Evolutionary conservation across 106 monocot species (phyloP).

Genomic region (Dioscorea zingiberensis): DNA sequence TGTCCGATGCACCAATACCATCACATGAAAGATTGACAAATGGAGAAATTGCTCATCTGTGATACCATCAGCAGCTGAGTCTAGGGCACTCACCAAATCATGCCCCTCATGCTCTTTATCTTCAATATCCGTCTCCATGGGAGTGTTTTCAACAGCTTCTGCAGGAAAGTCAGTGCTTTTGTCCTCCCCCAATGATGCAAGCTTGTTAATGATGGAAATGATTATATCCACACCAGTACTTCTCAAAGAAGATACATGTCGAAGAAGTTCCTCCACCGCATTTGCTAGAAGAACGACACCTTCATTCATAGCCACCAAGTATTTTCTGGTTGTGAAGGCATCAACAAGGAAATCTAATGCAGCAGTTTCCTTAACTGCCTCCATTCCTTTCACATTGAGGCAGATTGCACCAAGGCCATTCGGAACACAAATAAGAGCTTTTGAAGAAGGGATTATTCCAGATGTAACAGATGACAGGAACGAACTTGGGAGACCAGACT

Average conservation of each 20-base stretch:
- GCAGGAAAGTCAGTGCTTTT: slow-evolving; percentile 31
- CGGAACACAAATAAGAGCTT: slow-evolving; percentile 91
- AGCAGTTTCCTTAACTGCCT: slow-evolving; percentile 69
- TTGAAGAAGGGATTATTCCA: slow-evolving; percentile 82
- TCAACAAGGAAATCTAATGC: slow-evolving; percentile 74
- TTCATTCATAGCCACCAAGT: slow-evolving; percentile 96
- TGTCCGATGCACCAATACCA: slow-evolving; percentile 89
- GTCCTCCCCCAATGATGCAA: slow-evolving; percentile 56
- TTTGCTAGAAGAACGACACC: slow-evolving; percentile 95
- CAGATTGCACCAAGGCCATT: slow-evolving; percentile 98
- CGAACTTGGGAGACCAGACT: slow-evolving; percentile 77
- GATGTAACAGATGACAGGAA: slow-evolving; percentile 73
- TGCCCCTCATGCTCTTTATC: slow-evolving; percentile 59
- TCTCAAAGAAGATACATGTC: slow-evolving; percentile 89
- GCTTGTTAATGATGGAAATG: slow-evolving; percentile 79
- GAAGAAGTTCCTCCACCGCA: slow-evolving; percentile 95
- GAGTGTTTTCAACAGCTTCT: slow-evolving; percentile 43
- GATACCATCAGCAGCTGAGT: slow-evolving; percentile 52
- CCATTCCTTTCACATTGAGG: slow-evolving; percentile 80
- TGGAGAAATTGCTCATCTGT: slow-evolving; percentile 83
- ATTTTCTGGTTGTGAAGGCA: slow-evolving; percentile 81
- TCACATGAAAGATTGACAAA: slow-evolving; percentile 82
- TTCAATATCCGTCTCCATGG: slow-evolving; percentile 83
- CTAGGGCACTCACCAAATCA: slow-evolving; percentile 73
- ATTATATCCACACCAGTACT: slow-evolving; percentile 85